Evolutionary conservation across 139 green algal species (phyloP), one percentile per base, ranked within the genome.

Genomic region (Raphidocelis subcapitata): DNA sequence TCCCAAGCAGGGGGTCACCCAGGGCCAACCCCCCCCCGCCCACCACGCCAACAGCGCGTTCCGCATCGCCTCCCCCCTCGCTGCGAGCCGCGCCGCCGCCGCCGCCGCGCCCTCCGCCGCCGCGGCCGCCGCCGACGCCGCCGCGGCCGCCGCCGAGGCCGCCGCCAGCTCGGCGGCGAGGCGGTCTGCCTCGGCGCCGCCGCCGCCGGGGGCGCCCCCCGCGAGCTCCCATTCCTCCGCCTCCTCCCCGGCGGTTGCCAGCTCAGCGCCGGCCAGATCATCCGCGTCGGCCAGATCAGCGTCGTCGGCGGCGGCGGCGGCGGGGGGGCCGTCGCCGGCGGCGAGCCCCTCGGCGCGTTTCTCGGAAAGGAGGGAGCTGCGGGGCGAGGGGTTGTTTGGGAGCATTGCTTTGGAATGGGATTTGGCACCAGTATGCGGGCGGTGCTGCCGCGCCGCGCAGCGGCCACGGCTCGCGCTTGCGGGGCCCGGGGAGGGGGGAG

Each of bases 151-250:
- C 35, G 32, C 61, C 62, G 59, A 57, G 35, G 57, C 54, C 21
- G 55, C 55, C 36, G 35, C 55, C 35, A 56, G 28, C 23, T 54
- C 69, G 21, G 2, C 59, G 21, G 57, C 21, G 20, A n/a, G n/a
- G 31, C 62, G 41, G 2, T 62, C 57, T 29, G 65, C 47, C 14
- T 71, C 71, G 10, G 55, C 28, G 3, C n/a, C n/a, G n/a, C n/a
- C n/a, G n/a, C n/a, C n/a, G n/a, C n/a, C n/a, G n/a, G n/a, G n/a
- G 41, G 8, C 41, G 41, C 63, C 62, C n/a, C 61, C 72, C 26
- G 72, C 72, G n/a, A 78, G 37, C 52, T 64, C 26, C 72, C 72
- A 78, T 35, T 78, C 72, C 41, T 78, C 72, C n/a, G 72, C 72
- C 65, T 78, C 72, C 28, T 78, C 60, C 15, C 60, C 60, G 5